phyloP scores from a whole-genome alignment of 2,329 filamentous ascomycete species.

The Hansfordia pulvinata region DNA sequence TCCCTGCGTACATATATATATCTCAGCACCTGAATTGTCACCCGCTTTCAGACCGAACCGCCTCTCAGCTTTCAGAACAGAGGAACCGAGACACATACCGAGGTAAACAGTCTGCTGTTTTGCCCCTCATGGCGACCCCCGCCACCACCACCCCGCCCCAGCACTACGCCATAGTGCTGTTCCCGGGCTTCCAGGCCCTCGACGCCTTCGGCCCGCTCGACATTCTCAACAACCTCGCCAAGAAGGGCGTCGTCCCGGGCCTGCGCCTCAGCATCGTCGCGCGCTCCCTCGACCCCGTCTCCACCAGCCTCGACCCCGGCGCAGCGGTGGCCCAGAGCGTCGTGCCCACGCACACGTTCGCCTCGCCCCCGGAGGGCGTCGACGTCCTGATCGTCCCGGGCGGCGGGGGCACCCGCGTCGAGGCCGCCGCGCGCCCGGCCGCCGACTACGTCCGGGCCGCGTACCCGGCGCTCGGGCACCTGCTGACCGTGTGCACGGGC shows the following conservation, averaged over 20 bases:
- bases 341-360: conserved; percentile 24
- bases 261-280: conserved; percentile 11
- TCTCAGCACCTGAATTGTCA: too few relatives aligned
- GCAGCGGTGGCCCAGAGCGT: conserved; percentile 4
- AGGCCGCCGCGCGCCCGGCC: conserved; percentile 13
- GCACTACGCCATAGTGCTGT: conserved; percentile 11
- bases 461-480: conserved; percentile 26
- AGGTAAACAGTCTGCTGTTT: too few relatives aligned
- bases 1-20: too few relatives aligned
- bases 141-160: not conserved
- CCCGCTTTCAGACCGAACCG: too few relatives aligned
- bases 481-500: conserved; percentile 46
- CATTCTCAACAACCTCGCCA: conserved; percentile 11
- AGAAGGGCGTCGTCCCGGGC: conserved; percentile 1
- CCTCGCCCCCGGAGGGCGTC: conserved; percentile 24
- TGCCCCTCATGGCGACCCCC: too few relatives aligned
- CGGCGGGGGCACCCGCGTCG: conserved; percentile 26
- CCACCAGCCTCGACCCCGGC: conserved; percentile 3
- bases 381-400: conserved; percentile 44
- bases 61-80: too few relatives aligned
- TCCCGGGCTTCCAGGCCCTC: conserved; percentile 11
- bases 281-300: conserved; percentile 9
- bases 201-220: conserved; percentile 15
- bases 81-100: too few relatives aligned
- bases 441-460: conserved; percentile 24